Evolutionary conservation across 176 grass and related monocot genomes (phyloP).

Genomic region (Poa pratensis): DNA sequence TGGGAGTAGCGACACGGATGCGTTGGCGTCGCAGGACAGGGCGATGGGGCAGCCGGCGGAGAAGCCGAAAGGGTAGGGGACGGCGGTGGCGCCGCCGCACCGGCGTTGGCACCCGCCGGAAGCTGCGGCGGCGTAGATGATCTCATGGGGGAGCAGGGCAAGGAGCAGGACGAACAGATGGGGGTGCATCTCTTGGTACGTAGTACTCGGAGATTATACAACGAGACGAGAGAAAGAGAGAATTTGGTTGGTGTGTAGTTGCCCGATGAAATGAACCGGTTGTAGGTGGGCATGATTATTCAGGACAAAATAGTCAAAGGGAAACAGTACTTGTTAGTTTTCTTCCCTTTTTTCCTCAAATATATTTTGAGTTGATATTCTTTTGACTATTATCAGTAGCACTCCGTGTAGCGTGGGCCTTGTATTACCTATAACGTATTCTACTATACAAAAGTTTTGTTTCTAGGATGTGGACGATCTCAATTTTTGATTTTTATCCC

Average conservation of each 20-base stretch:
- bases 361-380: neutral
- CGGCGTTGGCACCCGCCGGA: constrained; percentile 34
- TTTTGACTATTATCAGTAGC: neutral
- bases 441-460: neutral
- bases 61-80: constrained; percentile 77
- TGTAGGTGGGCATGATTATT: neutral
- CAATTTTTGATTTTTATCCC: neutral
- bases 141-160: neutral
- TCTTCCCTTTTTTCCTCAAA: neutral
- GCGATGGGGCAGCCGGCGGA: constrained; percentile 44
- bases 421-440: neutral
- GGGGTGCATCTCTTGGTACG: constrained; percentile 9
- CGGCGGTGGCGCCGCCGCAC: neutral
- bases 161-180: constrained; percentile 30
- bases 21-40: constrained; percentile 36
- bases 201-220: neutral
- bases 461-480: neutral
- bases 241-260: neutral
- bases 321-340: neutral
- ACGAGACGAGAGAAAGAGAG: neutral
- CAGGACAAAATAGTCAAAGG: constrained; percentile 14
- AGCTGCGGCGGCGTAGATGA: neutral
- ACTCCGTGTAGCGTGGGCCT: neutral
- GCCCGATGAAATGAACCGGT: neutral
- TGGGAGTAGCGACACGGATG: neutral